These are phyloP conservation scores for Oxytropis ochrocephala DNA, from an alignment of 306 rosid genomes.

Conservation along the genomic window DNA sequence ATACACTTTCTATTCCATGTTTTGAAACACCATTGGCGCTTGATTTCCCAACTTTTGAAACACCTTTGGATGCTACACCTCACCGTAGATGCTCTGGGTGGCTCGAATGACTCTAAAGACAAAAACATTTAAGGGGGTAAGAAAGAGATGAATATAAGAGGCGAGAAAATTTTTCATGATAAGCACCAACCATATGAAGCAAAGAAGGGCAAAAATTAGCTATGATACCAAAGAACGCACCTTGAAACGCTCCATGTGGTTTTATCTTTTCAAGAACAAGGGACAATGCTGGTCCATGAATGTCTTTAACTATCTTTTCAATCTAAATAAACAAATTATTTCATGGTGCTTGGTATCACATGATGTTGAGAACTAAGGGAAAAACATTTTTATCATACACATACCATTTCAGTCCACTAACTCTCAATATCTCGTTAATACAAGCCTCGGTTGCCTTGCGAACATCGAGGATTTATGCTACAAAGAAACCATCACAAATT, in stretches of 20 bases:
- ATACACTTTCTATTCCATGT: constrained; percentile 62
- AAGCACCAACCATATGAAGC: constrained; percentile 4
- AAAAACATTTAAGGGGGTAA: neutral
- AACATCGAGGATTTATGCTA: constrained; percentile 99
- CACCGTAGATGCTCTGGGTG: constrained; percentile 47
- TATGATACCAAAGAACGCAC: constrained; percentile 29
- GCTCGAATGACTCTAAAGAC: constrained; percentile 52
- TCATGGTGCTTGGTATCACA: constrained; percentile 7
- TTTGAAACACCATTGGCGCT: constrained; percentile 68
- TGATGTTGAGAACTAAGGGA: constrained; percentile 2
- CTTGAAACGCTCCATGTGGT: constrained; percentile 61
- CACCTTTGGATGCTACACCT: constrained; percentile 52
- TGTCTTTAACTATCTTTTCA: constrained; percentile 69
- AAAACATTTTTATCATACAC: constrained; percentile 13
- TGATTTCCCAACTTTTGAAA: constrained; percentile 61
- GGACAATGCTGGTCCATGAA: constrained; percentile 75
- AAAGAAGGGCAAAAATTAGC: constrained; percentile 3
- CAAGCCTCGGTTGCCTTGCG: constrained; percentile 97
- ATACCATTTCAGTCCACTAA: constrained; percentile 73
- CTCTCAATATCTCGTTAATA: constrained; percentile 80
- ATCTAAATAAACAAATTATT: constrained; percentile 40
- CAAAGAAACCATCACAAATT: constrained; percentile 19
- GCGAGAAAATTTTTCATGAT: neutral
- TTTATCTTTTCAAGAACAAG: constrained; percentile 72
- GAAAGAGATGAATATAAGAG: neutral